Conservation (phyloP, 768 basidiomycete species). For the Hypholoma fasciculare region DNA sequence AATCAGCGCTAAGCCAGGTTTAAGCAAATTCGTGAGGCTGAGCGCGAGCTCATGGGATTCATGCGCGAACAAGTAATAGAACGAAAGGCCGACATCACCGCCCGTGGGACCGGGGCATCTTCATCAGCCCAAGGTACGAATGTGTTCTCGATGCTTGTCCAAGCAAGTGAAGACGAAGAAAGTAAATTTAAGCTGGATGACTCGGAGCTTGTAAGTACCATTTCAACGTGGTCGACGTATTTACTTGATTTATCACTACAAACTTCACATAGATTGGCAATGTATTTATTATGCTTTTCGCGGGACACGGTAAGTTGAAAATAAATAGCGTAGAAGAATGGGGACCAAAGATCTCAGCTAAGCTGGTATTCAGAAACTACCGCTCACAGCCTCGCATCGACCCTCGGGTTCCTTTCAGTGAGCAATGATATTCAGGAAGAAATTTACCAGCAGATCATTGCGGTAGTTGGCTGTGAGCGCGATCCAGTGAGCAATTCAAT, state of each 20-base stretch:
- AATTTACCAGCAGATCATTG: conserved; percentile 41
- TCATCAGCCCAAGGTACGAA: conserved; percentile 21
- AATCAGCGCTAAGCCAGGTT: conserved; percentile 12
- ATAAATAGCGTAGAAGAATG: conserved; percentile 5
- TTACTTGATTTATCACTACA: background rate
- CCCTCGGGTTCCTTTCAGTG: conserved; percentile 44
- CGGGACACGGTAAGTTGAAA: conserved; percentile 49
- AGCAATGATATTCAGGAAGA: conserved; percentile 49
- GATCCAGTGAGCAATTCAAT: conserved; percentile 12
- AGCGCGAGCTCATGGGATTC: conserved; percentile 31
- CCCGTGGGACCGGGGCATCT: background rate
- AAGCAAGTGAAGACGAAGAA: conserved; percentile 42
- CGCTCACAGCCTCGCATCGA: conserved; percentile 46
- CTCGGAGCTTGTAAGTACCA: conserved; percentile 34
- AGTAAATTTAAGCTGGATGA: conserved; percentile 39
- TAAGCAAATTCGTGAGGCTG: conserved; percentile 20
- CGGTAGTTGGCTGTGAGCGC: conserved; percentile 29
- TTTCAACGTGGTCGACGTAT: background rate
- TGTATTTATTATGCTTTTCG: conserved; percentile 50
- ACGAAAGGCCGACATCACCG: conserved; percentile 26
- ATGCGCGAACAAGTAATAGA: conserved; percentile 38
- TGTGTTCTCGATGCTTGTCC: conserved; percentile 42
- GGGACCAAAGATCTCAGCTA: background rate
- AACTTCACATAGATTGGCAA: conserved; percentile 45
- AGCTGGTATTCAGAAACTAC: conserved; percentile 39